A percentile compares a stretch with the other conserved stretches of the same genome.
These are phyloP conservation scores for Prunus dulcis DNA, from an alignment of 306 rosid species.

Conservation along the genomic window DNA sequence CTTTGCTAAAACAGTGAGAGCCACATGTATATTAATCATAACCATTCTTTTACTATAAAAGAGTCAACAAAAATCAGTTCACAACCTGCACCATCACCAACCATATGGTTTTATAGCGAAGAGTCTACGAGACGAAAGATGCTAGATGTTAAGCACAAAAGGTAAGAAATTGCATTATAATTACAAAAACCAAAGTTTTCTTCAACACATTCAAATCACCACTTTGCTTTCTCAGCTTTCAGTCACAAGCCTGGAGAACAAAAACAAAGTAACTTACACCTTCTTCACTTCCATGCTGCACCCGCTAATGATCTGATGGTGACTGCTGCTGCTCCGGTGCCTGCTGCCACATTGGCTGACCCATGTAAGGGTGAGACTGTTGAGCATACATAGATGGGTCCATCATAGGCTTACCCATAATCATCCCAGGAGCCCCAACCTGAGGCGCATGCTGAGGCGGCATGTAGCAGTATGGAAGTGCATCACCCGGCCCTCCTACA, in stretches of 20 bases:
- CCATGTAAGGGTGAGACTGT: constrained; percentile 53
- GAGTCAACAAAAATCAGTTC: neutral
- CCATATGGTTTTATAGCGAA: neutral
- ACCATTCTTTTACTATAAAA: neutral
- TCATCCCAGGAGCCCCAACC: constrained; percentile 56
- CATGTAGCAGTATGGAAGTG: constrained; percentile 43
- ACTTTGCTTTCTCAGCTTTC: constrained; percentile 19
- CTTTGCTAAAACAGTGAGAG: neutral
- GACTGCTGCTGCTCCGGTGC: constrained; percentile 45
- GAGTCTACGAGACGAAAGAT: neutral
- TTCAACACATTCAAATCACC: constrained; percentile 11
- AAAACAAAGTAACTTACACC: constrained; percentile 22
- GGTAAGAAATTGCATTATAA: constrained; percentile 9
- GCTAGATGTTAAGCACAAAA: neutral
- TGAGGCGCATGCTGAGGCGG: constrained; percentile 46
- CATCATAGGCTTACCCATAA: constrained; percentile 56
- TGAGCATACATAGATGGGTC: constrained; percentile 50
- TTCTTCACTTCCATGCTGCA: constrained; percentile 17
- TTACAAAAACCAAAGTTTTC: neutral
- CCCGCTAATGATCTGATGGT: constrained; percentile 49
- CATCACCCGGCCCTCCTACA: constrained; percentile 46
- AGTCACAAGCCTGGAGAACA: constrained; percentile 16
- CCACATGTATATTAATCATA: neutral
- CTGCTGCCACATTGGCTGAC: constrained; percentile 58
- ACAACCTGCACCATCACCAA: neutral